Evolutionary conservation across 2,329 filamentous ascomycete species (phyloP).

Genomic region (Beauveria rudraprayagi): DNA sequence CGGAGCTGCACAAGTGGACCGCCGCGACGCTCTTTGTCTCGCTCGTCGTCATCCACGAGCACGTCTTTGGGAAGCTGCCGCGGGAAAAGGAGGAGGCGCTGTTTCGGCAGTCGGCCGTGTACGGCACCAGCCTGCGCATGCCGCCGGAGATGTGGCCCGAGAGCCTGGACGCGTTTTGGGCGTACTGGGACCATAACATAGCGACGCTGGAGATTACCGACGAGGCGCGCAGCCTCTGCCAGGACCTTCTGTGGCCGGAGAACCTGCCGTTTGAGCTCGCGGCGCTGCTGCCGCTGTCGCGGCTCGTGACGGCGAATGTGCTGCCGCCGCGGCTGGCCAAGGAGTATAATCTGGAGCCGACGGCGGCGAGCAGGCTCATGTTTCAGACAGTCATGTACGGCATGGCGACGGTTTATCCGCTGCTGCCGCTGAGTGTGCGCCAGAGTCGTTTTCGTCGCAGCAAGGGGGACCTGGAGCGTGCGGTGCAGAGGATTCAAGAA

Average conservation of each 20-base stretch:
- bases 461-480: conserved; percentile 19
- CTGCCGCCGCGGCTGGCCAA: conserved; percentile 17
- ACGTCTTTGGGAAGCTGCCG: conserved; percentile 25
- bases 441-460: conserved; percentile 17
- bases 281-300: conserved; percentile 16
- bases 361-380: conserved; percentile 13
- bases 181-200: conserved; percentile 31
- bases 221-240: conserved; percentile 20
- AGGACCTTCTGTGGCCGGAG: conserved; percentile 19
- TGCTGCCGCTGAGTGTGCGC: conserved; percentile 14
- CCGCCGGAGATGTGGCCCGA: conserved; percentile 28
- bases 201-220: conserved; percentile 24
- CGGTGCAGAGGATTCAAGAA: conserved; percentile 15
- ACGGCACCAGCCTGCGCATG: conserved; percentile 23
- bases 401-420: conserved; percentile 19
- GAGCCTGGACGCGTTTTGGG: conserved; percentile 28
- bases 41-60: conserved; percentile 26
- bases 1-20: conserved; percentile 31
- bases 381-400: conserved; percentile 18
- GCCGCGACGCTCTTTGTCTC: conserved; percentile 31
- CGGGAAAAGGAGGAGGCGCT: conserved; percentile 19
- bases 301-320: conserved; percentile 15
- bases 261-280: conserved; percentile 17
- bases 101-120: conserved; percentile 21
- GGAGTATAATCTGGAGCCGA: conserved; percentile 19